These are phyloP conservation scores for Chionographis japonica DNA, from an alignment of 106 monocot genomes.

Conservation along the genomic window DNA sequence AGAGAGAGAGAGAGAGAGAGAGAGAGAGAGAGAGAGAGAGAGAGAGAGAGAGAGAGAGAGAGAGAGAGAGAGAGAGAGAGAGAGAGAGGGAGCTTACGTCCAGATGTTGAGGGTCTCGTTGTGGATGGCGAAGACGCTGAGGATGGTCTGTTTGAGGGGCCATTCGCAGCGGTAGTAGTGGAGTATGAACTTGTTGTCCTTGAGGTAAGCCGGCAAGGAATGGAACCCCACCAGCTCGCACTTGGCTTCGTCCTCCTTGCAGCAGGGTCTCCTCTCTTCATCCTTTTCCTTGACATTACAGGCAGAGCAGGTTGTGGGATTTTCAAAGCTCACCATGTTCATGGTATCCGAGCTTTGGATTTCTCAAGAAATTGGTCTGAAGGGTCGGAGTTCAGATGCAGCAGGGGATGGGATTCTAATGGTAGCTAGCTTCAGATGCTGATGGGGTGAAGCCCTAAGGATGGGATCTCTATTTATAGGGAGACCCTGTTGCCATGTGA, in stretches of 20 bases:
- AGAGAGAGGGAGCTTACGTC: constrained; percentile 42
- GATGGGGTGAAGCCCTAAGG: too few relatives aligned
- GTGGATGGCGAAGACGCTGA: constrained; percentile 75
- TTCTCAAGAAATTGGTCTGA: too few relatives aligned
- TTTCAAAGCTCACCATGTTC: too few relatives aligned
- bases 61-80: too few relatives aligned
- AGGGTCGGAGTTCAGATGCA: too few relatives aligned
- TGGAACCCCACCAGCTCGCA: constrained; percentile 48
- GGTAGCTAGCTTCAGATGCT: too few relatives aligned
- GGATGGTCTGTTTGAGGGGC: constrained; percentile 60
- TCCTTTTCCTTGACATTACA: too few relatives aligned
- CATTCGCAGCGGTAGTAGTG: constrained; percentile 66
- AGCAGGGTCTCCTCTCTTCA: constrained; percentile 1
- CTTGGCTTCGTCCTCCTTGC: neutral
- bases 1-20: neutral
- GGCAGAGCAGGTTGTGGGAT: too few relatives aligned
- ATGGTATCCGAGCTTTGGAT: too few relatives aligned
- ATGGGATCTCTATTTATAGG: too few relatives aligned
- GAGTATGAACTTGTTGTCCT: constrained; percentile 72
- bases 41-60: neutral
- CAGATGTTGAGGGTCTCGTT: constrained; percentile 85
- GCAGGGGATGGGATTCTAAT: too few relatives aligned
- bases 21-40: neutral
- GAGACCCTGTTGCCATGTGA: too few relatives aligned
- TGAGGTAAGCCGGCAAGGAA: constrained; percentile 51